Percentiles rank a stretch among this genome's conserved stretches.
These are phyloP conservation scores for Globisporangium parvum DNA, from an alignment of 352 stramenopile genomes.

Conservation along the genomic window DNA sequence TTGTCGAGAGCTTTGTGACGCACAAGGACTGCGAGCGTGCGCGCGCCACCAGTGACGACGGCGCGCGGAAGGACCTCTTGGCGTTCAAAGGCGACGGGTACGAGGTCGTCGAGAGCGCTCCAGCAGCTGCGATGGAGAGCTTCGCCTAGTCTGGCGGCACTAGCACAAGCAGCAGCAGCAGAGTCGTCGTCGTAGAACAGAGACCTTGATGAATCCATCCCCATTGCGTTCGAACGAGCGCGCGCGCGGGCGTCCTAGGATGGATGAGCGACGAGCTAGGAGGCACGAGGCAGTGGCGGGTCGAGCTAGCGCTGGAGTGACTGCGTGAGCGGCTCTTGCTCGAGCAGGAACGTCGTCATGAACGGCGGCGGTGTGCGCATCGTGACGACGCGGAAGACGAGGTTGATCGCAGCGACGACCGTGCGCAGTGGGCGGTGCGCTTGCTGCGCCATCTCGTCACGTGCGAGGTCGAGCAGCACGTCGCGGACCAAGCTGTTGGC, in stretches of 20 bases:
- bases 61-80: constrained; percentile 25
- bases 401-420: constrained; percentile 38
- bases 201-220: too few species aligned
- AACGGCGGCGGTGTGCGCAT: constrained; percentile 51
- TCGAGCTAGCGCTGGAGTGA: constrained; percentile 20
- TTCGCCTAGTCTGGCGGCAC: constrained; percentile 31
- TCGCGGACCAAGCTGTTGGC: constrained; percentile 34
- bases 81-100: constrained; percentile 59
- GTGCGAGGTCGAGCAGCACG: constrained; percentile 33
- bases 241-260: neutral
- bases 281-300: too few species aligned
- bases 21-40: constrained; percentile 18
- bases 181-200: too few species aligned
- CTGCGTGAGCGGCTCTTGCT: constrained; percentile 46
- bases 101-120: constrained; percentile 66
- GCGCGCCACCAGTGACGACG: neutral
- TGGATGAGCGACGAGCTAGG: neutral
- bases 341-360: constrained; percentile 64
- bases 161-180: too few species aligned
- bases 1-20: constrained; percentile 74
- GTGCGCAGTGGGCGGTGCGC: constrained; percentile 18
- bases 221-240: too few species aligned
- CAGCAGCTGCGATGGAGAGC: constrained; percentile 59
- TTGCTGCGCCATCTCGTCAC: constrained; percentile 19
- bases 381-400: constrained; percentile 58